Base-by-base conservation (phyloP, 2,329 filamentous ascomycete species). In the Chrysosporium keratinophilum region DNA sequence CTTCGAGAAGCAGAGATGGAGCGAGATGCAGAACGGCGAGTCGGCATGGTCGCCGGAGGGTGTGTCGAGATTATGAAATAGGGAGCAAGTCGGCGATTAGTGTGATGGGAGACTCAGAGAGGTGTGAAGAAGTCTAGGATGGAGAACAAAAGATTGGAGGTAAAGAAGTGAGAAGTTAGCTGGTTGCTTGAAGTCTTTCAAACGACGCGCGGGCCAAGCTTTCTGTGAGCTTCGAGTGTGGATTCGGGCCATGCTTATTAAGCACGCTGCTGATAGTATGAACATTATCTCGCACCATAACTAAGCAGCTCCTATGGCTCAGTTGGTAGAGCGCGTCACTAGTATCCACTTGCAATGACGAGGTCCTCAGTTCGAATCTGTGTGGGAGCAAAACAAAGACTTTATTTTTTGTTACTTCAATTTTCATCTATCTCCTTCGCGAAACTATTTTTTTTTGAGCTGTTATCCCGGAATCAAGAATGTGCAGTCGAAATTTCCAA, bases 241-340 rank as follows among this genome's bases (percentile, higher is more conserved):
- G 7, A 28, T 28, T n/a, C n/a, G 7, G 23, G 23, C 3, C 7
- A 7, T 28, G 23, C 23, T 41, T 41, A 15, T 41, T 15, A 41
- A n/a, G 39, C 23, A 28, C 23, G 23, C 7, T 28, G 23, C 23
- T 4, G 7, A 28, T 28, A 28, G 23, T 28, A 7, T 28, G n/a
- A 28, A 7, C 23, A 28, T 28, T 7, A 3, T 4, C 3, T 7
- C 7, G 23, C 23, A 28, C 7, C 23, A 28, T 28, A 28, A 28
- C 23, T 28, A 28, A 28, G 23, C 37, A 50, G 55, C 55, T 45
- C 47, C 42, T 47, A 58, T 58, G 54, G 56, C 56, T 56, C 47
- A 58, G 54, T 58, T 54, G 56, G 56, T 58, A 58, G 49, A 56
- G 56, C 56, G 56, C 56, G 50, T 58, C 54, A 58, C 56, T 58